phyloP scores from a whole-genome alignment of 2,329 filamentous ascomycete genomes.

The Berkeleyomyces basicola region DNA sequence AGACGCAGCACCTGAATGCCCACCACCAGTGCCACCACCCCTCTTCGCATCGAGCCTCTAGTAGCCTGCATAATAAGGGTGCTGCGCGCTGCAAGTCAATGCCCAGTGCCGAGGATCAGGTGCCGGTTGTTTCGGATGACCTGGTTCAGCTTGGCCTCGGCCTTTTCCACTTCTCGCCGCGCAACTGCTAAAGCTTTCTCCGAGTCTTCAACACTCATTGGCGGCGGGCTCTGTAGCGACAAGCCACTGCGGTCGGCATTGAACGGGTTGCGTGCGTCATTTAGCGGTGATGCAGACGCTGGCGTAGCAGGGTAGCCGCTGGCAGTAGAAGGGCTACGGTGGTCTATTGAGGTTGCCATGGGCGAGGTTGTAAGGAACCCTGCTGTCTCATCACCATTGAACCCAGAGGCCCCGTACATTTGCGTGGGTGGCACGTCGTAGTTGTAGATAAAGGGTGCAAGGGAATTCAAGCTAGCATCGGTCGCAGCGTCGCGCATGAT shows the following conservation, averaged over 20 bases:
- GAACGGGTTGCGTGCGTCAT: slow-evolving; percentile 1
- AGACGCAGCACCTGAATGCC: slow-evolving; percentile 15
- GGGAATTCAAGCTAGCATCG: slow-evolving; percentile 34
- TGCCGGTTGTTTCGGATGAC: slow-evolving; percentile 44
- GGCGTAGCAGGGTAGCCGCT: neutral
- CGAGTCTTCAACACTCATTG: slow-evolving; percentile 47
- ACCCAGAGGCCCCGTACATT: neutral
- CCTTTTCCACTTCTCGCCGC: slow-evolving; percentile 41
- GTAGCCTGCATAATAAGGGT: slow-evolving; percentile 13
- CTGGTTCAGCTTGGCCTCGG: slow-evolving; percentile 44
- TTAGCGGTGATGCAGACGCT: neutral
- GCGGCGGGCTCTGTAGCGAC: slow-evolving; percentile 26
- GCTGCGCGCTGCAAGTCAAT: slow-evolving; percentile 14
- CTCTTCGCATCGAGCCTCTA: slow-evolving; percentile 12
- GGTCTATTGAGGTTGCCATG: slow-evolving; percentile 20
- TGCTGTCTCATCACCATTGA: slow-evolving; percentile 1
- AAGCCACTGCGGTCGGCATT: slow-evolving; percentile 11
- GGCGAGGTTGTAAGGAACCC: slow-evolving; percentile 14
- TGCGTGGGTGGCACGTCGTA: neutral
- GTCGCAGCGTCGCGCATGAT: slow-evolving; percentile 14
- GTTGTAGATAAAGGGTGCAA: slow-evolving; percentile 27
- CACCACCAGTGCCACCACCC: slow-evolving; percentile 14
- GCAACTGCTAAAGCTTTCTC: slow-evolving; percentile 37
- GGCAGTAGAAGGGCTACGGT: slow-evolving; percentile 9
- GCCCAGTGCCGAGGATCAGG: slow-evolving; percentile 27